A percentile compares a stretch with the other conserved stretches of the same genome.
phyloP scores from a whole-genome alignment of 371 early-diverging fungal genomes.

The Lichtheimia ramosa region DNA sequence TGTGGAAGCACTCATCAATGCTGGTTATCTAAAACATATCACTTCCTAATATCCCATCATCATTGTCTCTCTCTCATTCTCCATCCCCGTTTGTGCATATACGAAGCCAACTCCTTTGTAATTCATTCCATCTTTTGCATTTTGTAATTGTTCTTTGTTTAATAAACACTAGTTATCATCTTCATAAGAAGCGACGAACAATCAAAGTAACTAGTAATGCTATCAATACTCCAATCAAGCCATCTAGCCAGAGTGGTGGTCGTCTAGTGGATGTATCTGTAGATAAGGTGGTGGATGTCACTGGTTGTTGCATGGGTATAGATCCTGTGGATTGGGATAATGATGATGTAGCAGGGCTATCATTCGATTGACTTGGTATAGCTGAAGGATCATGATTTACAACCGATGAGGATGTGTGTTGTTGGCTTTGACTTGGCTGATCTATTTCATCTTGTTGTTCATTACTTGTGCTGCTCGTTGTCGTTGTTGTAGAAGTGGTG shows the following conservation, averaged over 20 bases:
- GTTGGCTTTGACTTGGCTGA: neutral
- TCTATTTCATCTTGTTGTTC: neutral
- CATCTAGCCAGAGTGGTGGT: slow-evolving; percentile 49
- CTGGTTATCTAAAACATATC: slow-evolving; percentile 77
- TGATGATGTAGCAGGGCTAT: slow-evolving; percentile 1
- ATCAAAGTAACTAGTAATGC: slow-evolving; percentile 19
- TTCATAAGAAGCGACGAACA: neutral
- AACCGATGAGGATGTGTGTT: neutral
- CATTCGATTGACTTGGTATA: neutral
- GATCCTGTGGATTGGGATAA: neutral
- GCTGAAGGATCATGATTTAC: neutral
- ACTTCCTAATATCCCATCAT: neutral
- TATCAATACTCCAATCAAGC: slow-evolving; percentile 35
- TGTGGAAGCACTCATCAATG: slow-evolving; percentile 84
- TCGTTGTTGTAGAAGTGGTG: too few relatives aligned
- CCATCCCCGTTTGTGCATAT: neutral
- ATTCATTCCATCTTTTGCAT: too few relatives aligned
- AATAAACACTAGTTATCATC: too few relatives aligned
- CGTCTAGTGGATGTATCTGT: slow-evolving; percentile 4
- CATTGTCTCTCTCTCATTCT: neutral
- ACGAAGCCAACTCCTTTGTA: too few relatives aligned
- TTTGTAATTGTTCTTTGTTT: too few relatives aligned
- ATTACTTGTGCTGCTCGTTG: neutral
- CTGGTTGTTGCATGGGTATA: neutral
- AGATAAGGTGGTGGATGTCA: neutral